phyloP scores from a whole-genome alignment of 2,329 filamentous ascomycete species.

The Cladosporium sp. region DNA sequence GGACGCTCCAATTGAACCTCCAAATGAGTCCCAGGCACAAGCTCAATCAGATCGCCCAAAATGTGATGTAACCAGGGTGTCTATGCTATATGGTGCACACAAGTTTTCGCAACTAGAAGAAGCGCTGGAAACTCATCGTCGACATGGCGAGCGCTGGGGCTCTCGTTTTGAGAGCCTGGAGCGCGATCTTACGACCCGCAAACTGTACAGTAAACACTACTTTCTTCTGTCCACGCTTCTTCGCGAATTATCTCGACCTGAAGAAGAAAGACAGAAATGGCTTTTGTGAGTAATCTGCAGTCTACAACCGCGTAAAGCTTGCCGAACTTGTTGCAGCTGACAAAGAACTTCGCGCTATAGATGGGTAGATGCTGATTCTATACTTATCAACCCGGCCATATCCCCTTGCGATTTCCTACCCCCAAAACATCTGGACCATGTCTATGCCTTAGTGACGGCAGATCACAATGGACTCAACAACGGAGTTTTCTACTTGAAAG shows the following conservation, averaged over 20 bases:
- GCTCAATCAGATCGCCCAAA: too few species aligned
- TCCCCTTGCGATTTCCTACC: slow-evolving; percentile 2
- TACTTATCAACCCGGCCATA: neutral
- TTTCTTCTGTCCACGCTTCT: neutral
- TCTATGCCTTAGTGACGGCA: slow-evolving; percentile 6
- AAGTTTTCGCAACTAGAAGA: slow-evolving; percentile 5
- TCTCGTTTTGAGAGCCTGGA: slow-evolving; percentile 9
- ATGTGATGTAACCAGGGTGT: slow-evolving; percentile 3
- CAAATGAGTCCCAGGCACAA: too few species aligned
- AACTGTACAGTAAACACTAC: slow-evolving; percentile 5
- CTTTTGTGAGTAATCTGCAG: slow-evolving; percentile 21
- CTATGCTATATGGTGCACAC: slow-evolving; percentile 16
- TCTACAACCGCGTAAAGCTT: too few species aligned
- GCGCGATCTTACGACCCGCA: slow-evolving; percentile 11
- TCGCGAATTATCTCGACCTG: slow-evolving; percentile 24
- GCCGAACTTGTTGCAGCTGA: too few species aligned
- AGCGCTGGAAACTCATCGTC: neutral
- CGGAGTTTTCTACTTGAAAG: slow-evolving; percentile 4
- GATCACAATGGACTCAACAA: slow-evolving; percentile 9
- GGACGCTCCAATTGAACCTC: too few species aligned
- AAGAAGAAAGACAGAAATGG: slow-evolving; percentile 23
- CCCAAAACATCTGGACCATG: neutral
- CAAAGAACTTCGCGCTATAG: too few species aligned
- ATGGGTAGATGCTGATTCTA: slow-evolving; percentile 9
- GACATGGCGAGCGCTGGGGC: neutral